Conservation (phyloP, 1,139 yeast species). For the Debaryomycetaceae sp. region DNA sequence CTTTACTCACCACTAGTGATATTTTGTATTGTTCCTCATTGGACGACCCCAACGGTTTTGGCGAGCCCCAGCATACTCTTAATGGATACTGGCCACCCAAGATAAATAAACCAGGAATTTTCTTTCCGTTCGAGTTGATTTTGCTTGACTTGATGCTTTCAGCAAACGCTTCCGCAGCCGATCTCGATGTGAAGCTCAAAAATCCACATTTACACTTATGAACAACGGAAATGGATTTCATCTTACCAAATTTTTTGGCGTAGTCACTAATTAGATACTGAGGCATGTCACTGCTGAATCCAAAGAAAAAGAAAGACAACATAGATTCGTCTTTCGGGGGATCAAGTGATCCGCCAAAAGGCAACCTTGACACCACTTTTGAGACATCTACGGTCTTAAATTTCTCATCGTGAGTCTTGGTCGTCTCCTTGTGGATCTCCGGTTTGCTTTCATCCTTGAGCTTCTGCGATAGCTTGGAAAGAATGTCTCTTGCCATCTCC, state of each 20-base stretch:
- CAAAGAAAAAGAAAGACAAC: slow-evolving; percentile 67
- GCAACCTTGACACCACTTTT: slow-evolving; percentile 51
- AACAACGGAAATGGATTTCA: slow-evolving; percentile 50
- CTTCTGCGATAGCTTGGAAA: slow-evolving; percentile 39
- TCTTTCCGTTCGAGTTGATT: slow-evolving; percentile 18
- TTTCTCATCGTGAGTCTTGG: slow-evolving; percentile 12
- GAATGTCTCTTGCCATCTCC: slow-evolving; percentile 28
- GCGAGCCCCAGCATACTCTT: slow-evolving; percentile 66
- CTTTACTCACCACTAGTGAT: slow-evolving; percentile 53
- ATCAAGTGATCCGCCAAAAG: slow-evolving; percentile 53
- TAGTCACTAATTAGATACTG: slow-evolving; percentile 54
- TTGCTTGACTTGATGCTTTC: slow-evolving; percentile 25
- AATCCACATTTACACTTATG: slow-evolving; percentile 68
- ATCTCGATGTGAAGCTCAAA: slow-evolving; percentile 47
- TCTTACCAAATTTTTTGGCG: slow-evolving; percentile 43
- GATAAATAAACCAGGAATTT: slow-evolving; percentile 34
- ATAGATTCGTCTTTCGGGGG: slow-evolving; percentile 42
- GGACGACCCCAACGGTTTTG: slow-evolving; percentile 44
- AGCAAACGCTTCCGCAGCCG: slow-evolving; percentile 57
- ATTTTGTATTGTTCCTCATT: slow-evolving; percentile 50
- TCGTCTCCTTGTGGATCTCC: slow-evolving; percentile 3
- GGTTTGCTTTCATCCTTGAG: slow-evolving; percentile 12
- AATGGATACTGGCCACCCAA: slow-evolving; percentile 42
- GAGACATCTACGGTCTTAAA: slow-evolving; percentile 41
- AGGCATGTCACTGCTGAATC: slow-evolving; percentile 63